Evolutionary conservation across 345 rosid species (phyloP).

Genomic region (Excoecaria cochinchinensis): DNA sequence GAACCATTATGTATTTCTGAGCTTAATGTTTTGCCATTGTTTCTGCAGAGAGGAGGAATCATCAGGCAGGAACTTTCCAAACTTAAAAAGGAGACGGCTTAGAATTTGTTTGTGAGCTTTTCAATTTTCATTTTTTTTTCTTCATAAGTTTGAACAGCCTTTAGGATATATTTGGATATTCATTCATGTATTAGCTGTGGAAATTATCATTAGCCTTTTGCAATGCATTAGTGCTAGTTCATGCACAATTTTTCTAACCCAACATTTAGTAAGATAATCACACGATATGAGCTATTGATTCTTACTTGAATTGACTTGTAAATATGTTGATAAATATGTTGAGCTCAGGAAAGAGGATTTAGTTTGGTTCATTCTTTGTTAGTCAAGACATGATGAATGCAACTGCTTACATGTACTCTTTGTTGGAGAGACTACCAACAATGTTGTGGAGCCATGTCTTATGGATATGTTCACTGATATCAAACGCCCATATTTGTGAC

Average conservation of each 20-base stretch:
- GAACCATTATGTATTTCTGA: not conserved
- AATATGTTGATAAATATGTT: no score
- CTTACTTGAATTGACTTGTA: no score
- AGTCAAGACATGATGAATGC: no score
- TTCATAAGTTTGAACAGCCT: not conserved
- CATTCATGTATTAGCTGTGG: not conserved
- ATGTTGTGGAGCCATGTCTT: no score
- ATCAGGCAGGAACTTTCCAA: conserved; percentile 67
- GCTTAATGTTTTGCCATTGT: not conserved
- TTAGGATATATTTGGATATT: not conserved
- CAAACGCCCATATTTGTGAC: no score
- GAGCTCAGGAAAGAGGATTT: no score
- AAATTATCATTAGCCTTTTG: not conserved
- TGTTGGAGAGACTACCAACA: no score
- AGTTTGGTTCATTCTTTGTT: no score
- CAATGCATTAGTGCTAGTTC: not conserved
- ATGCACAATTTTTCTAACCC: not conserved
- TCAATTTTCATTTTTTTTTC: not conserved
- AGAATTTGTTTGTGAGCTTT: not conserved
- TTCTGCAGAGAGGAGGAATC: conserved; percentile 59
- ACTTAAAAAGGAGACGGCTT: conserved; percentile 52
- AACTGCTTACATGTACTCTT: no score
- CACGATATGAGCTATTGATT: no score
- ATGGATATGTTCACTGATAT: no score
- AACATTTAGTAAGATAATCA: no score